These are phyloP conservation scores for Colletotrichum kahawae DNA, from an alignment of 2,329 filamentous ascomycete genomes.

Conservation along the genomic window DNA sequence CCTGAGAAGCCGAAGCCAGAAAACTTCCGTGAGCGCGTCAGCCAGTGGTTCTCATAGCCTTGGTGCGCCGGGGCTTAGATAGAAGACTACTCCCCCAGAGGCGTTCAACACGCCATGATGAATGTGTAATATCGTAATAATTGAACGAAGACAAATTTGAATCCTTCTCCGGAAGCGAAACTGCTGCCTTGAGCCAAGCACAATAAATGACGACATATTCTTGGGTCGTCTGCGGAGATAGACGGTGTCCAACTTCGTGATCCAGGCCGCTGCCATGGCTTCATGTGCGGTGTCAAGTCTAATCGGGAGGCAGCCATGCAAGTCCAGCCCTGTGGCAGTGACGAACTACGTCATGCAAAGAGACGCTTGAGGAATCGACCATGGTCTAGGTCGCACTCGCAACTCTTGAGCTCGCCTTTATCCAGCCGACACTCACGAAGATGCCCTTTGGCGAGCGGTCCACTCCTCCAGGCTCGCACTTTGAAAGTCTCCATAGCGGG, in stretches of 20 bases:
- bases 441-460: background rate
- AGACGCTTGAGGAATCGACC: background rate
- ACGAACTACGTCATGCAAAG: background rate
- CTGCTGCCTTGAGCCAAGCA: background rate
- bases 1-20: conserved; percentile 13
- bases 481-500: background rate
- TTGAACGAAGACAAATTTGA: background rate
- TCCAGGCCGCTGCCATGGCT: background rate
- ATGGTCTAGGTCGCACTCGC: background rate
- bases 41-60: conserved; percentile 17
- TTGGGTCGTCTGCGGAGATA: background rate
- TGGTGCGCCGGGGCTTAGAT: background rate
- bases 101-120: background rate
- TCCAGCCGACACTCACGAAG: background rate
- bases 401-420: background rate
- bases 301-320: background rate
- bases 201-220: background rate
- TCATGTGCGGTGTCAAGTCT: background rate
- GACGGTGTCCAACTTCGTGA: background rate
- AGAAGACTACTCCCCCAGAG: background rate
- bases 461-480: background rate
- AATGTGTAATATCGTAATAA: background rate
- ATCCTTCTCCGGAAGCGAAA: background rate
- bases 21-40: conserved; percentile 6
- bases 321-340: background rate